These are phyloP conservation scores for Xylaria scruposa DNA, from an alignment of 495 filamentous ascomycete species.

Conservation along the genomic window DNA sequence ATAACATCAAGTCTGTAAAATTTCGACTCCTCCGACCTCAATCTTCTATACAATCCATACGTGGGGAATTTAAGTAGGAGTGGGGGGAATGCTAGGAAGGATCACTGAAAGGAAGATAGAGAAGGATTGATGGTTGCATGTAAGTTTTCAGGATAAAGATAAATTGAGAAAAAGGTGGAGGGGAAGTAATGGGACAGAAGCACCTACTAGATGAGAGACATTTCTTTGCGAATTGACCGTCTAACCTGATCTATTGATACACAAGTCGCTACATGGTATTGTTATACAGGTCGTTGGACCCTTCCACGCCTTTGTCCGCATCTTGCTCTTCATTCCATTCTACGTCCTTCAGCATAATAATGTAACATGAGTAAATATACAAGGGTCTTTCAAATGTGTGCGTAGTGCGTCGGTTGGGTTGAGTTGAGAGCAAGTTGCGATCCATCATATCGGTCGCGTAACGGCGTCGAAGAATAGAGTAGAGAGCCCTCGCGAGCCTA, in stretches of 20 bases:
- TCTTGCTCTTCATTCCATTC: neutral
- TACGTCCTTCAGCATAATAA: conserved; percentile 6
- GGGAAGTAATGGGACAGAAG: neutral
- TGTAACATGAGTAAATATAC: conserved; percentile 21
- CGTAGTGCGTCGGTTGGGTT: conserved; percentile 23
- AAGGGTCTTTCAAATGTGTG: conserved; percentile 20
- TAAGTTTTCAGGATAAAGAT: no score
- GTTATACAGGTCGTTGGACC: neutral
- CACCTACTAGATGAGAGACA: neutral
- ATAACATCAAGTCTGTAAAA: no score
- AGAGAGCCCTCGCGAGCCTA: conserved; percentile 6
- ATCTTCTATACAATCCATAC: no score
- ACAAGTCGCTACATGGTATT: conserved; percentile 19
- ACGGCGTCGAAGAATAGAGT: conserved; percentile 5
- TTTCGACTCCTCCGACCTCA: no score
- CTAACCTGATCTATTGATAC: conserved; percentile 21
- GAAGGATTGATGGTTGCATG: no score
- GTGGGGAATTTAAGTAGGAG: no score
- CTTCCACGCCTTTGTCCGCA: neutral
- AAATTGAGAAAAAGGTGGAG: no score
- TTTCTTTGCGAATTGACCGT: neutral
- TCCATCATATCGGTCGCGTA: conserved; percentile 6
- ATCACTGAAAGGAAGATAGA: no score
- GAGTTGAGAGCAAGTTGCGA: conserved; percentile 27
- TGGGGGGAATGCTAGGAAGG: no score